Evolutionary conservation across 495 filamentous ascomycete species (phyloP).

Genomic region (Penicillium riverlandense): DNA sequence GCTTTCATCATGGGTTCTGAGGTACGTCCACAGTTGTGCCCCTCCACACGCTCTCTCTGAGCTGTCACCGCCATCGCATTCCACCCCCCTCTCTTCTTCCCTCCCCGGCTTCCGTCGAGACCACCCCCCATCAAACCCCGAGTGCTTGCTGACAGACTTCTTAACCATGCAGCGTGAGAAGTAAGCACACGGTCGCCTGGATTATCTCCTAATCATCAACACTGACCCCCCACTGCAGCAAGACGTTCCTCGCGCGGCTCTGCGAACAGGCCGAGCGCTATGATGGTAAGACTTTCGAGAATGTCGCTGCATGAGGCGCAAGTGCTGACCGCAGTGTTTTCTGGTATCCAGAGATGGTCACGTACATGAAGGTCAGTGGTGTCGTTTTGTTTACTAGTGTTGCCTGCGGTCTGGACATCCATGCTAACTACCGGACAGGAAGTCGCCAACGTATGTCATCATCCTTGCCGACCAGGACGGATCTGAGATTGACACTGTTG

Average conservation of each 20-base stretch:
- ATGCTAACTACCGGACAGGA: slow-evolving; percentile 52
- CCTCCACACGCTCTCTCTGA: slow-evolving; percentile 32
- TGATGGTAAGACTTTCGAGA: slow-evolving; percentile 61
- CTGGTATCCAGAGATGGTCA: slow-evolving; percentile 77
- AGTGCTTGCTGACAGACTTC: slow-evolving; percentile 18
- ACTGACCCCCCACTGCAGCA: slow-evolving; percentile 58
- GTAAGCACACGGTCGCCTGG: slow-evolving; percentile 40
- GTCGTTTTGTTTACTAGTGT: neutral
- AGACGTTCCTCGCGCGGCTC: slow-evolving; percentile 99
- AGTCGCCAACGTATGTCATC: slow-evolving; percentile 81
- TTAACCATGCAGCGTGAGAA: slow-evolving; percentile 67
- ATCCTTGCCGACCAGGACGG: neutral
- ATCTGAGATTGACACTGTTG: slow-evolving; percentile 18
- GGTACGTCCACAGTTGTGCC: slow-evolving; percentile 36
- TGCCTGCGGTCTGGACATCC: slow-evolving; percentile 10
- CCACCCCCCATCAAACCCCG: neutral
- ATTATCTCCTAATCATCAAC: slow-evolving; percentile 12
- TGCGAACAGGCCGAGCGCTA: slow-evolving; percentile 99
- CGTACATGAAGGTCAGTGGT: slow-evolving; percentile 89
- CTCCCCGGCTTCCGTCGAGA: neutral
- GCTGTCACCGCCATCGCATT: slow-evolving; percentile 25
- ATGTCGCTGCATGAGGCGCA: neutral
- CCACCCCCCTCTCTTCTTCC: slow-evolving; percentile 19
- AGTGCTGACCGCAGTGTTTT: slow-evolving; percentile 15
- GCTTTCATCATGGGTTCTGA: slow-evolving; percentile 39